Percentiles rank a stretch among this genome's conserved stretches.
phyloP scores from a whole-genome alignment of 2,329 filamentous ascomycete species.

The Paramyrothecium roridum region DNA sequence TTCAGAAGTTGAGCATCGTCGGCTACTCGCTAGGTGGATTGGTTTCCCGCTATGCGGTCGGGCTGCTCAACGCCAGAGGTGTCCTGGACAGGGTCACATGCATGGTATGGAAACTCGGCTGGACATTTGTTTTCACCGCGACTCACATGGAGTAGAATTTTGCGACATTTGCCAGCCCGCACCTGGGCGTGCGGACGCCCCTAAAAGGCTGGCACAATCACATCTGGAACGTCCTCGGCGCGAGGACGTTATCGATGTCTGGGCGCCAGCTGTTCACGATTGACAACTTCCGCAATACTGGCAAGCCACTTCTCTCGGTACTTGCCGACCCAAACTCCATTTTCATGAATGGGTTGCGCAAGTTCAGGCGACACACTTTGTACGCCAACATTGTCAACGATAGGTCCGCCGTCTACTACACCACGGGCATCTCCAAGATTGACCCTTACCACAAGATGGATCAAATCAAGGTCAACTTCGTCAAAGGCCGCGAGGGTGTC shows the following conservation, averaged over 20 bases:
- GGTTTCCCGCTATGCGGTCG: slow-evolving; percentile 81
- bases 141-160: slow-evolving; percentile 62
- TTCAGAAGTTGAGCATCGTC: slow-evolving; percentile 80
- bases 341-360: slow-evolving; percentile 75
- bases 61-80: slow-evolving; percentile 77
- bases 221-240: slow-evolving; percentile 81
- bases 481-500: slow-evolving; percentile 70
- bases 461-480: slow-evolving; percentile 67
- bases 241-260: slow-evolving; percentile 75
- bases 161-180: slow-evolving; percentile 84
- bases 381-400: slow-evolving; percentile 91
- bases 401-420: slow-evolving; percentile 77
- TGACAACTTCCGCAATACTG: slow-evolving; percentile 80
- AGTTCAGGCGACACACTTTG: slow-evolving; percentile 72
- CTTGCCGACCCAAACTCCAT: slow-evolving; percentile 81
- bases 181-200: slow-evolving; percentile 73
- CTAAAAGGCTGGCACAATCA: slow-evolving; percentile 62
- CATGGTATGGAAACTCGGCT: slow-evolving; percentile 50
- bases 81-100: slow-evolving; percentile 77
- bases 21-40: slow-evolving; percentile 90
- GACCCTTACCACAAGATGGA: slow-evolving; percentile 74
- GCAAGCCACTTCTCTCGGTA: slow-evolving; percentile 74
- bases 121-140: neutral
- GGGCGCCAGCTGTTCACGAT: slow-evolving; percentile 85
- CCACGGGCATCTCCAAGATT: slow-evolving; percentile 70